Percentiles rank a stretch among this genome's conserved stretches.
These are phyloP conservation scores for Canavalia gladiata DNA, from an alignment of 306 rosid species.

Conservation along the genomic window DNA sequence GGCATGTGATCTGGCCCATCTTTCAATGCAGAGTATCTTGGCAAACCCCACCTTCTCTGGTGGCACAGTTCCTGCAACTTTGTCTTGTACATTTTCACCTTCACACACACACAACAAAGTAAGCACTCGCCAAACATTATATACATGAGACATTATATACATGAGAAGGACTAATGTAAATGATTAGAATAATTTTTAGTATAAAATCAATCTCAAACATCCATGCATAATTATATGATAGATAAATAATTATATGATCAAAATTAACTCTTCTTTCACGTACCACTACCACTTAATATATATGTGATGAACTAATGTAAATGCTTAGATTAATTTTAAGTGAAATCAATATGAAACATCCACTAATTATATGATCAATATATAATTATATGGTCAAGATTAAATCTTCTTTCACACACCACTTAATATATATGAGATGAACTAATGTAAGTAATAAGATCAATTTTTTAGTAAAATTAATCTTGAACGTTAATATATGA, in stretches of 20 bases:
- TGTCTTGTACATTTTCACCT: slow-evolving; percentile 66
- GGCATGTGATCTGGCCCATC: slow-evolving; percentile 71
- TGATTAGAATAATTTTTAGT: neutral
- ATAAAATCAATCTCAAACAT: neutral
- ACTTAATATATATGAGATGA: neutral
- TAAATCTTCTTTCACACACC: neutral
- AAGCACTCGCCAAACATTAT: neutral
- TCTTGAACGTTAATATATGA: neutral
- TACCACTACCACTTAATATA: neutral
- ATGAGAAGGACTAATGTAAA: neutral
- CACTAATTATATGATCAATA: neutral
- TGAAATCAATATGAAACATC: neutral
- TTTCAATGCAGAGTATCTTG: slow-evolving; percentile 56
- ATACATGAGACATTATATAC: neutral
- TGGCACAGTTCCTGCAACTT: slow-evolving; percentile 78
- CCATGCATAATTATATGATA: neutral
- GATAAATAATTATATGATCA: neutral
- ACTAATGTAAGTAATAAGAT: neutral
- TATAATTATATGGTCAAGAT: neutral
- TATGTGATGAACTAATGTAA: neutral
- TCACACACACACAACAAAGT: neutral
- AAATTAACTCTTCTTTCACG: neutral
- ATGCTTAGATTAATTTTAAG: neutral
- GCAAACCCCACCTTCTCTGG: slow-evolving; percentile 59
- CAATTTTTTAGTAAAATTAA: neutral